Percentiles rank a stretch among this genome's conserved stretches.
Conservation (phyloP, 305 asterid genomes). For the Nicotiana rustica region DNA sequence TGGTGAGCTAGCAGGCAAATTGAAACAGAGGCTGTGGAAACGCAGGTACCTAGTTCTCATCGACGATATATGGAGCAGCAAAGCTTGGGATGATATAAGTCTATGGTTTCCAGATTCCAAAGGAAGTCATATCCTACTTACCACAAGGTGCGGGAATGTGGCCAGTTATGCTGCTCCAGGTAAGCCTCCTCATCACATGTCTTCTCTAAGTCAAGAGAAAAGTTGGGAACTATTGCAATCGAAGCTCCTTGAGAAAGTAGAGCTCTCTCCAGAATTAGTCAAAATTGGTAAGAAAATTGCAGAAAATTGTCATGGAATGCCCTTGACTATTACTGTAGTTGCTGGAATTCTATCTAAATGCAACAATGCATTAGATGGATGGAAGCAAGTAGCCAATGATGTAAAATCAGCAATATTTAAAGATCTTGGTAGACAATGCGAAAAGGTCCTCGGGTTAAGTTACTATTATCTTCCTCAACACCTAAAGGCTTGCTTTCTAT, state of each 20-base stretch:
- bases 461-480: constrained; percentile 16
- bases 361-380: background rate
- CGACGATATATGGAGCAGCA: constrained; percentile 1
- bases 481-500: constrained; percentile 19
- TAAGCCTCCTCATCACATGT: background rate
- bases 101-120: background rate
- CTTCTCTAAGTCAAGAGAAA: background rate
- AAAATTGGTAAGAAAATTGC: background rate
- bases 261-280: background rate
- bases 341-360: background rate
- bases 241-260: background rate
- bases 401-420: background rate
- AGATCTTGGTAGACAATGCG: background rate
- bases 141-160: background rate
- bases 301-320: background rate
- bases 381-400: background rate
- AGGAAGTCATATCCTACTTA: background rate
- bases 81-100: background rate
- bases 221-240: background rate
- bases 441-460: background rate
- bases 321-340: background rate
- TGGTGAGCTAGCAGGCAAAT: background rate
- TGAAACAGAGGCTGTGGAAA: background rate
- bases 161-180: background rate
- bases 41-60: constrained; percentile 9